A percentile compares a stretch with the other conserved stretches of the same genome.
Conservation (phyloP, 83 land plant species). For the Picea abies region DNA sequence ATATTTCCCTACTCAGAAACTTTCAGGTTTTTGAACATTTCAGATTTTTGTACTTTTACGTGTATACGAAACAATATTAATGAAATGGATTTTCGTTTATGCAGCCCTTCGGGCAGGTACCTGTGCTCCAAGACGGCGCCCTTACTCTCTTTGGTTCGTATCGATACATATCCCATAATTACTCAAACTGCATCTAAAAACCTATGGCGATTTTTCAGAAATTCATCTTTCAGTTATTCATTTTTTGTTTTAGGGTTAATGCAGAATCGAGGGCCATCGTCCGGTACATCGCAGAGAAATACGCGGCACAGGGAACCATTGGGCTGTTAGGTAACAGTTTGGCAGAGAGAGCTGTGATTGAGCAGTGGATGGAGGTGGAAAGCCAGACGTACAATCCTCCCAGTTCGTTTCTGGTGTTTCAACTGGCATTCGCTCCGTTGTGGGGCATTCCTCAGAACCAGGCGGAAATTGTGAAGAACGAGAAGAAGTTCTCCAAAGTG, state of each 20-base stretch:
- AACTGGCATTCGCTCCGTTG: constrained; percentile 50
- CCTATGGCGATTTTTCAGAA: no score
- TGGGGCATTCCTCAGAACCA: constrained; percentile 45
- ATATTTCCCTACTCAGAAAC: no score
- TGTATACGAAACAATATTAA: neutral
- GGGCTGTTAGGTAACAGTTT: constrained; percentile 42
- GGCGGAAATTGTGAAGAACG: constrained; percentile 33
- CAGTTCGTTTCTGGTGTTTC: constrained; percentile 45
- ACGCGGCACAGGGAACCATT: constrained; percentile 47
- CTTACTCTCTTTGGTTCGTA: constrained; percentile 54
- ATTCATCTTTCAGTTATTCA: neutral
- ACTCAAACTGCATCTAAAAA: neutral
- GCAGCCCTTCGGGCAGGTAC: constrained; percentile 86
- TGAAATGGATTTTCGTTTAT: neutral
- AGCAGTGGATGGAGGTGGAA: constrained; percentile 78
- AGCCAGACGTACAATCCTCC: constrained; percentile 70
- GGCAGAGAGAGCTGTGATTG: constrained; percentile 55
- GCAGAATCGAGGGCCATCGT: constrained; percentile 81
- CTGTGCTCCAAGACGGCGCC: constrained; percentile 59
- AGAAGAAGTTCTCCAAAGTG: constrained; percentile 51
- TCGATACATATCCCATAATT: neutral
- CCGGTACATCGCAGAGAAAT: constrained; percentile 62
- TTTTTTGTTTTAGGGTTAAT: neutral
- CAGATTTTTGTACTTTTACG: no score
- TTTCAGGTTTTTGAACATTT: no score